Base-by-base conservation (phyloP, 1,284 basidiomycete genomes). In the Malassezia obtusa region DNA sequence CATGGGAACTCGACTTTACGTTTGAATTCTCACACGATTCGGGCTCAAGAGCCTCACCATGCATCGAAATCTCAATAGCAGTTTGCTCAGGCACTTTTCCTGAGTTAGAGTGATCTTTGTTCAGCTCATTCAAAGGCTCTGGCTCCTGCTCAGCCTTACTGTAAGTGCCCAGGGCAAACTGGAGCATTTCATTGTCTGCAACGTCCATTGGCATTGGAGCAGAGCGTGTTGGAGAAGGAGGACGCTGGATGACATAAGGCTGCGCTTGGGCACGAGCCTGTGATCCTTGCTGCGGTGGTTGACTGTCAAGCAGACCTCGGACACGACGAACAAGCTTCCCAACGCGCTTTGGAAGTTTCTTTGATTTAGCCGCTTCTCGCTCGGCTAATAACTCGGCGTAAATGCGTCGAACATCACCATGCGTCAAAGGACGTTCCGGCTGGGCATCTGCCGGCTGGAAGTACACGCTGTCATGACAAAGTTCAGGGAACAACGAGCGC, bases 371-470 rank as follows among this genome's bases (percentile, higher is more conserved):
- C 11, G 41, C 44, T 11, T 45, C 43, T 24, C 35, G 35, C 31
- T 45, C 43, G 14, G 50, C 44, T 19, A 45, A 9, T 3, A 38
- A 21, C 22, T 52, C 43, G 2, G 50, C 50, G 31, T 38, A 39
- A 6, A 52, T 45, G 5, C 43, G 32, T n/a, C 50, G 50, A 11
- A 45, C 26, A 24, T 52, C 50, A 4, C 50, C 50, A 19, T 52
- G 50, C 7, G 50, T 52, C 24, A 52, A 24, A 2, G 41, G 50
- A 4, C 26, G 19, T n/a, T 21, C 15, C 19, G 43, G 43, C 14
- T 10, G 25, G 12, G 17, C 14, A 15, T 9, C 4, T 2, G 22
- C 15, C 26, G 37, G 37, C 6, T 30, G 21, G 19, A 40, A 49
- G 5, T 49, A 25, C 43, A 31, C 31, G 12, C 17, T 45, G 26